Base-by-base conservation (phyloP, 805 yeast genomes). In the Lachancea dasiensis region DNA sequence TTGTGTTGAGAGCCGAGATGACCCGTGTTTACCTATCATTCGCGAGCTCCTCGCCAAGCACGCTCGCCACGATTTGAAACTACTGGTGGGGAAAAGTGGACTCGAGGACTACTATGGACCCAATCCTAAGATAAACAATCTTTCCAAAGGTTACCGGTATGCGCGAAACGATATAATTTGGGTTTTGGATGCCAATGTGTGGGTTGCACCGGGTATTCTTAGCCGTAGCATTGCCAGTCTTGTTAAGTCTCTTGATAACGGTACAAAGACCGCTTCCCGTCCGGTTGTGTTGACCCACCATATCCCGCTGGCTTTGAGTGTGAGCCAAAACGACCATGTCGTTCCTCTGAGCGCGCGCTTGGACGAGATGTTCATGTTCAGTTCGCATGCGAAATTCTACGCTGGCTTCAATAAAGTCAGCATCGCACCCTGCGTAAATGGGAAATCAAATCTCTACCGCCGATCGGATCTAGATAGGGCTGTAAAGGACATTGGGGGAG, bases 371-470 rank as follows among this genome's bases (percentile, higher is more conserved):
- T 86, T 86, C 55, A 63, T 86, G 50, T 69, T 81, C 36, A 80
- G 95, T 0, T 76, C 95, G 1, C 96, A 86, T 62, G 77, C 89
- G 36, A 85, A 85, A 61, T 86, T 87, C 57, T 86, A 86, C 57
- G 77, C 79, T 5, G 79, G 86, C 22, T 75, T 86, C 52, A 86
- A 86, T 56, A 75, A 77, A 43, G 63, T 81, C 7, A 73, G 80
- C 4, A 60, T 84, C 23, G 95, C 95, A 0, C 94, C 95, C 0
- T 86, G 96, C 60, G 92, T 86, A 29, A 86, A 83, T 67, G 96
- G 96, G 7, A 86, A 87, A 54, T 82, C 92, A 6, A 86, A 86
- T 52, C 48, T 86, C 36, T 87, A 83, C 58, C 67, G 89, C 15
- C 67, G 76, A 31, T 74, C 84, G 0, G 82, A 74, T 38, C 61